Percentiles rank a stretch among this genome's conserved stretches.
These are phyloP conservation scores for Phaffia rhodozyma DNA, from an alignment of 1,284 basidiomycete species.

Conservation along the genomic window DNA sequence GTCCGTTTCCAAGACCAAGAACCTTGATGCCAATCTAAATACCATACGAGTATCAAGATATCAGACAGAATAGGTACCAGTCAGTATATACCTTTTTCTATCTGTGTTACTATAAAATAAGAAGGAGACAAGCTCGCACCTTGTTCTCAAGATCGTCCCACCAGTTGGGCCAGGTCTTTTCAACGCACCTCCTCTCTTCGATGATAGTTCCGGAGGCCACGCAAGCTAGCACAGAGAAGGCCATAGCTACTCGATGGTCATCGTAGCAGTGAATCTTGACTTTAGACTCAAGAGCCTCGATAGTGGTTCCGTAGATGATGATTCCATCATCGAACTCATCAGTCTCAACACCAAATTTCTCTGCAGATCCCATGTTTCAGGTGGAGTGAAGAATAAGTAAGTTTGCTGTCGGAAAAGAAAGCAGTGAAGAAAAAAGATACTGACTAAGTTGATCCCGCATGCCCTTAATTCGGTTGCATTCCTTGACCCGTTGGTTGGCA, in stretches of 20 bases:
- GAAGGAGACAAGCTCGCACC: slow-evolving; percentile 37
- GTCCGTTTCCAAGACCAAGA: slow-evolving; percentile 62
- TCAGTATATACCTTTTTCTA: not conserved
- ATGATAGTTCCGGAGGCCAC: slow-evolving; percentile 64
- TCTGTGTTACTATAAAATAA: no score
- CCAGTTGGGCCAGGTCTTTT: slow-evolving; percentile 99
- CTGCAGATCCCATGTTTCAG: slow-evolving; percentile 36
- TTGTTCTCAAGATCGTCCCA: slow-evolving; percentile 97
- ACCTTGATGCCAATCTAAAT: slow-evolving; percentile 75
- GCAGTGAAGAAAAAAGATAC: slow-evolving; percentile 24
- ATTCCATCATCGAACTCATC: slow-evolving; percentile 89
- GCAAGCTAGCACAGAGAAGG: slow-evolving; percentile 78
- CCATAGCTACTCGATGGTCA: slow-evolving; percentile 98
- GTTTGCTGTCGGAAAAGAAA: not conserved
- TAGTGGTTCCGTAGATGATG: slow-evolving; percentile 68
- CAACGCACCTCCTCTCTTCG: slow-evolving; percentile 94
- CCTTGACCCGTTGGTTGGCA: slow-evolving; percentile 96
- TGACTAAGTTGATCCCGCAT: slow-evolving; percentile 90
- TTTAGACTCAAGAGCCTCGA: slow-evolving; percentile 50
- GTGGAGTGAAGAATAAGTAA: not conserved
- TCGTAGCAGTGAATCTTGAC: slow-evolving; percentile 89
- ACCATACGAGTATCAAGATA: slow-evolving; percentile 13
- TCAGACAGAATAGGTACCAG: not conserved
- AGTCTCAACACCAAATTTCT: slow-evolving; percentile 88
- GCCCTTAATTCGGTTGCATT: slow-evolving; percentile 91